These are phyloP conservation scores for Penicillium hordei DNA, from an alignment of 2,329 filamentous ascomycete species.

Conservation along the genomic window DNA sequence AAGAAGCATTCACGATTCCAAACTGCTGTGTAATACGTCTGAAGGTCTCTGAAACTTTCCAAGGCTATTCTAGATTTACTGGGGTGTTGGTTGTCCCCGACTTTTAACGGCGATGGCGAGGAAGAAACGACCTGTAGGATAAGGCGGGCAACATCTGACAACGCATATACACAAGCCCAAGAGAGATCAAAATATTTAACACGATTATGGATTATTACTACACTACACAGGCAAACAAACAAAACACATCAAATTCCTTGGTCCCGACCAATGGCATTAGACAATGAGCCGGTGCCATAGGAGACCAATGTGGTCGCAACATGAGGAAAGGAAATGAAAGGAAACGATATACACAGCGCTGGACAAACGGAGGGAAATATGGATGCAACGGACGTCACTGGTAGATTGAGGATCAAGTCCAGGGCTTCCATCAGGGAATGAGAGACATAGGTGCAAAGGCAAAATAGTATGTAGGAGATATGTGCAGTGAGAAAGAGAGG, in stretches of 20 bases:
- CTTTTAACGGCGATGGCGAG: too few species aligned
- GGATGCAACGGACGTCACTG: constrained; percentile 7
- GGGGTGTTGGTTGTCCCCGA: too few species aligned
- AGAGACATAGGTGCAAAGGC: constrained; percentile 19
- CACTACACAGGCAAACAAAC: constrained; percentile 17
- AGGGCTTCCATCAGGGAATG: constrained; percentile 18
- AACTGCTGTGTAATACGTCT: neutral
- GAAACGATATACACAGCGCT: constrained; percentile 12
- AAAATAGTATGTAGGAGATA: constrained; percentile 22
- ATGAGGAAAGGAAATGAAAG: neutral
- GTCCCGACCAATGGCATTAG: neutral
- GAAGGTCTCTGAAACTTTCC: neutral
- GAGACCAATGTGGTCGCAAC: neutral
- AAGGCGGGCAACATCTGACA: too few species aligned
- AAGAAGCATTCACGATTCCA: neutral
- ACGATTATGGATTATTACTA: constrained; percentile 22
- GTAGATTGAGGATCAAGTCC: constrained; percentile 5
- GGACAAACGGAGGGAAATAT: constrained; percentile 4
- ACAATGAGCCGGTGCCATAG: constrained; percentile 3
- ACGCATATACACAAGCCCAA: too few species aligned
- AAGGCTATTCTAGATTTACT: neutral
- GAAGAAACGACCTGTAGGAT: too few species aligned
- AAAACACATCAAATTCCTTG: constrained; percentile 5
- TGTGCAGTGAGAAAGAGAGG: constrained; percentile 19
- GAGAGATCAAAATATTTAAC: neutral